phyloP scores from a whole-genome alignment of 164 flowering plant genomes.

The Umbilicus rupestris region DNA sequence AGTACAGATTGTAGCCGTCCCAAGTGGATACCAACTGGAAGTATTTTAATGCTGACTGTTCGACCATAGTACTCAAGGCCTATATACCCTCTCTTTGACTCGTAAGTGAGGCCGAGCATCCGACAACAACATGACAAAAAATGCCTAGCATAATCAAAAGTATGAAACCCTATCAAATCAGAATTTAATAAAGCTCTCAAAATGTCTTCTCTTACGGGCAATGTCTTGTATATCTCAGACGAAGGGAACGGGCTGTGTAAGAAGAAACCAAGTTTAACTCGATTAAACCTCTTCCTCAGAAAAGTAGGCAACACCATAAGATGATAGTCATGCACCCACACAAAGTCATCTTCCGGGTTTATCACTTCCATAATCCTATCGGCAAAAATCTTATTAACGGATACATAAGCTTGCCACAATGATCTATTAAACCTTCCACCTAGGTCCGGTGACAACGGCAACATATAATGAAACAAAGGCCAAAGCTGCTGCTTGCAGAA shows the following conservation, averaged over 20 bases:
- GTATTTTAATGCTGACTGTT: conserved; percentile 62
- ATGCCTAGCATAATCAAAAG: conserved; percentile 69
- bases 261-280: conserved; percentile 64
- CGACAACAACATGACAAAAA: conserved; percentile 65
- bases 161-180: conserved; percentile 68
- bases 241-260: conserved; percentile 69
- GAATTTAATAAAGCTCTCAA: conserved; percentile 53
- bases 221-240: conserved; percentile 55
- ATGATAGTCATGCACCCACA: conserved; percentile 73
- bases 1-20: conserved; percentile 50
- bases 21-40: conserved; percentile 74
- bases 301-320: conserved; percentile 70
- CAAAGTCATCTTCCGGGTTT: conserved; percentile 69
- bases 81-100: conserved; percentile 68
- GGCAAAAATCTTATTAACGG: conserved; percentile 65
- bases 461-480: conserved; percentile 73
- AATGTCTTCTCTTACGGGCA: conserved; percentile 64
- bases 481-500: conserved; percentile 68
- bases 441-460: conserved; percentile 59
- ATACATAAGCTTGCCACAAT: conserved; percentile 73
- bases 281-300: conserved; percentile 59
- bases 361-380: conserved; percentile 71
- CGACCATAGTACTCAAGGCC: conserved; percentile 68
- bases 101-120: conserved; percentile 64
- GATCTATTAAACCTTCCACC: conserved; percentile 61